A percentile compares a stretch with the other conserved stretches of the same genome.
These are phyloP conservation scores for Tylopilus sp. DNA, from an alignment of 1,284 basidiomycete species.

Conservation along the genomic window DNA sequence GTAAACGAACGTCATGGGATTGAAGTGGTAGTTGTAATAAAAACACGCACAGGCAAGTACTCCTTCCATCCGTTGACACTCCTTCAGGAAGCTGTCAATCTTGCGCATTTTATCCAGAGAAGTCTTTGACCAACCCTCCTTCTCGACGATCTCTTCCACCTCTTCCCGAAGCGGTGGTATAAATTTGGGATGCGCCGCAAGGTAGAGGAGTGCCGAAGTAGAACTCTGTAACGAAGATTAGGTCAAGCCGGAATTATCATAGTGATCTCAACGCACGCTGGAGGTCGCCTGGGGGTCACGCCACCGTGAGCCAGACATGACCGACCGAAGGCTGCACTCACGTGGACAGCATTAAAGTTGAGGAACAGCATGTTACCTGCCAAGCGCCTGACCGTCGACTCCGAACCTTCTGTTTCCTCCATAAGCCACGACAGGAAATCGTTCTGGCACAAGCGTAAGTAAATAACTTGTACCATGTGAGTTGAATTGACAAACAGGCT, in stretches of 20 bases:
- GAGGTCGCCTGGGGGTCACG: conserved; percentile 8
- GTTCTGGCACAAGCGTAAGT: conserved; percentile 25
- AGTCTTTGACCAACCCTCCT: conserved; percentile 44
- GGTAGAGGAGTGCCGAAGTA: conserved; percentile 34
- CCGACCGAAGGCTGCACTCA: conserved; percentile 23
- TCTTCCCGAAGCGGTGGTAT: conserved; percentile 28
- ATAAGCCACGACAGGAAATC: conserved; percentile 46
- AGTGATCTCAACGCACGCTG: conserved; percentile 7
- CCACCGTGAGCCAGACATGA: background rate
- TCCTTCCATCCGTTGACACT: conserved; percentile 22
- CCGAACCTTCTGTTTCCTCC: conserved; percentile 35
- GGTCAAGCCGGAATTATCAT: too few relatives aligned
- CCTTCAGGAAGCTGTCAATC: conserved; percentile 47
- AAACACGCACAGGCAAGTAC: background rate
- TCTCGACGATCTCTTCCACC: conserved; percentile 34
- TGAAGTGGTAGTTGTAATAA: background rate
- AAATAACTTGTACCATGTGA: background rate
- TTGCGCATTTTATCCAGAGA: conserved; percentile 39
- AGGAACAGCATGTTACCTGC: conserved; percentile 32
- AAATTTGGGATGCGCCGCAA: conserved; percentile 39
- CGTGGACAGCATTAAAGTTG: conserved; percentile 33
- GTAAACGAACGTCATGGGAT: background rate
- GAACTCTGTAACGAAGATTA: conserved; percentile 21
- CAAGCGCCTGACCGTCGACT: conserved; percentile 31
- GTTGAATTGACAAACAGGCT: background rate